Evolutionary conservation across 805 yeast genomes (phyloP), one percentile per base, ranked within the genome.

Genomic region (Suhomyces pyralidae): DNA sequence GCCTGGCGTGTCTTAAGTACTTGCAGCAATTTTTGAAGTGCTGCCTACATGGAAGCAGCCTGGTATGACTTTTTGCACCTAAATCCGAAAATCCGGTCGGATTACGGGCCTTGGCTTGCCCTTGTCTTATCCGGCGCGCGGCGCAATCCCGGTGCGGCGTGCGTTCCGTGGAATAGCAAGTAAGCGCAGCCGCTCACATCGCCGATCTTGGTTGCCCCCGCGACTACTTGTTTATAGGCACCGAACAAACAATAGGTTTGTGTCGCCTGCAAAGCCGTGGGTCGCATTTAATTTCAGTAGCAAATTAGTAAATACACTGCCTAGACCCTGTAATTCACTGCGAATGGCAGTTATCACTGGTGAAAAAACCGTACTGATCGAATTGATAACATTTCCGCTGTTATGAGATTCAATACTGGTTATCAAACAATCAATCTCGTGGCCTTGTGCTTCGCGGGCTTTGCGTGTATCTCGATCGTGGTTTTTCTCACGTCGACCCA

Each of bases 401-500:
- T 26, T 3, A 42, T 42, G 45, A 42, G 17, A 12, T 14, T 42
- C 7, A 42, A 24, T 2, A 12, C 45, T 12, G 45, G 45, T 8
- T 63, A 57, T 53, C 49, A 24, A 5, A 53, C 52, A 2, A 49
- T 47, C n/a, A 68, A 74, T 53, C 61, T 71, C 20, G 49, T 65
- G 7, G 74, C 74, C 4, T 69, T 70, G 61, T 67, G 68, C 53
- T 61, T 63, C 34, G 65, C 74, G 3, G 77, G 73, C 6, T 72
- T 73, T 49, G 70, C 74, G 4, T 65, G 73, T 51, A 67, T 74
- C n/a, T 53, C 77, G 1, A 58, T 71, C 22, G 72, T 71, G 25
- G 76, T 74, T 10, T 74, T 73, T 52, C 61, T 74, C 12, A 59
- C 72, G 40, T 68, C 78, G 7, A 64, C 77, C 2, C 79, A 73